Conservation (phyloP, 2,329 filamentous ascomycete genomes). For the Fusarium bulbicola region DNA sequence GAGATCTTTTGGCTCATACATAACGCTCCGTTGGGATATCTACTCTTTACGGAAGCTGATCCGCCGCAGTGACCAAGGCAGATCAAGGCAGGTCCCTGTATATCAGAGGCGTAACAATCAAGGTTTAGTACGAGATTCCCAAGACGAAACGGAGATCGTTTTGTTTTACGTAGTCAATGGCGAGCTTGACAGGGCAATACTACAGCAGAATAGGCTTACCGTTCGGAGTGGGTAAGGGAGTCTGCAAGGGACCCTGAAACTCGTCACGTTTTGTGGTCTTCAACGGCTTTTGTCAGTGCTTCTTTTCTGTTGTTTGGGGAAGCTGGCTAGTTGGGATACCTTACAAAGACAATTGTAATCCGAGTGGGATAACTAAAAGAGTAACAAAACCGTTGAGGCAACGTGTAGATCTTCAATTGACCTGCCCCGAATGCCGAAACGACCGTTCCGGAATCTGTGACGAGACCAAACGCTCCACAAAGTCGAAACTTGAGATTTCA, state of each 20-base stretch:
- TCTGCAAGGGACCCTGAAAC: constrained; percentile 10
- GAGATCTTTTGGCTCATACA: constrained; percentile 10
- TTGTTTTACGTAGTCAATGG: constrained; percentile 3
- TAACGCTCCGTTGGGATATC: background rate
- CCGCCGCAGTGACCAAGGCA: background rate
- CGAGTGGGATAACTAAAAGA: background rate
- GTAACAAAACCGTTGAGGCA: background rate
- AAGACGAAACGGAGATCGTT: constrained; percentile 18
- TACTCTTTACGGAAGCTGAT: background rate
- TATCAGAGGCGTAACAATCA: background rate
- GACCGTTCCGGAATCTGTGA: constrained; percentile 4
- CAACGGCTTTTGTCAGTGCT: background rate
- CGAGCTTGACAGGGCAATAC: background rate
- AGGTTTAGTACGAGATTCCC: background rate
- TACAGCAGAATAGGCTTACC: background rate
- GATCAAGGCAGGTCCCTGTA: background rate
- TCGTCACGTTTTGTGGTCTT: background rate
- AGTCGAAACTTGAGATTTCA: background rate
- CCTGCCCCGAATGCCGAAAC: constrained; percentile 22
- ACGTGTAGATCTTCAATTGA: background rate
- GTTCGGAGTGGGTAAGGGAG: background rate
- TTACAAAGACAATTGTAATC: constrained; percentile 17
- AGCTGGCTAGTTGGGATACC: background rate
- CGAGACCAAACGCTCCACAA: constrained; percentile 9
- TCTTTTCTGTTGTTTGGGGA: background rate